Conservation (phyloP, 2,329 filamentous ascomycete genomes). For the Exophiala aquamarina region DNA sequence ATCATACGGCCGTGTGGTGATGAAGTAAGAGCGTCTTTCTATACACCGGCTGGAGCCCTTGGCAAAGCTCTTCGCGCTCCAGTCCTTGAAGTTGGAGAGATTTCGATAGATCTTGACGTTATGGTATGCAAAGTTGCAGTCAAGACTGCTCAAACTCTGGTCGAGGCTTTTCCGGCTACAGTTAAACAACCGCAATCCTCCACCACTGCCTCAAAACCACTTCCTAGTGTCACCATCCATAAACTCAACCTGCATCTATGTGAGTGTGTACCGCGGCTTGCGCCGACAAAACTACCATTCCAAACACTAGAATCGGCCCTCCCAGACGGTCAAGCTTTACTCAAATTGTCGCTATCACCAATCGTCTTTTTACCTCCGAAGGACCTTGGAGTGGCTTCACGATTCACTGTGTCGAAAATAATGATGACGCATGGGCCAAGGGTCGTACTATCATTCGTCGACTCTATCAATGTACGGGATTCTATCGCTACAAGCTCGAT, state of each 20-base stretch:
- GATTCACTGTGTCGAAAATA: conserved; percentile 39
- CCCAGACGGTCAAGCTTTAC: conserved; percentile 11
- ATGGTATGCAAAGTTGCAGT: conserved; percentile 19
- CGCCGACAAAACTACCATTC: conserved; percentile 16
- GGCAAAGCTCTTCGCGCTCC: not conserved
- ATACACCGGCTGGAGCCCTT: too few species aligned
- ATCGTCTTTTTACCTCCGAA: conserved; percentile 6
- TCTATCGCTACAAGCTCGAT: conserved; percentile 28
- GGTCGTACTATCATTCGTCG: conserved; percentile 54
- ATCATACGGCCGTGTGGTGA: not conserved
- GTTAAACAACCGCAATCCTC: not conserved
- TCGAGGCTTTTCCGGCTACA: conserved; percentile 10
- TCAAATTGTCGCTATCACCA: conserved; percentile 15
- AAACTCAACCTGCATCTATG: conserved; percentile 16
- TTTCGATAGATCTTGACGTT: conserved; percentile 23
- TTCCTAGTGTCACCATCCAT: conserved; percentile 10
- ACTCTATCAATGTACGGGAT: conserved; percentile 45
- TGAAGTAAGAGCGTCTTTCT: not conserved
- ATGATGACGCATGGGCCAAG: conserved; percentile 49
- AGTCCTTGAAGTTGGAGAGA: conserved; percentile 11
- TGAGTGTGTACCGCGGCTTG: conserved; percentile 16
- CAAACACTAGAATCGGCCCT: conserved; percentile 15
- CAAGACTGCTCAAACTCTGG: conserved; percentile 13
- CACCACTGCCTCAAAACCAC: conserved; percentile 1
- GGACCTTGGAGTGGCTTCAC: conserved; percentile 3